A percentile compares a stretch with the other conserved stretches of the same genome.
These are phyloP conservation scores for Paraconiothyrium sp. DNA, from an alignment of 2,329 filamentous ascomycete species.

Conservation along the genomic window DNA sequence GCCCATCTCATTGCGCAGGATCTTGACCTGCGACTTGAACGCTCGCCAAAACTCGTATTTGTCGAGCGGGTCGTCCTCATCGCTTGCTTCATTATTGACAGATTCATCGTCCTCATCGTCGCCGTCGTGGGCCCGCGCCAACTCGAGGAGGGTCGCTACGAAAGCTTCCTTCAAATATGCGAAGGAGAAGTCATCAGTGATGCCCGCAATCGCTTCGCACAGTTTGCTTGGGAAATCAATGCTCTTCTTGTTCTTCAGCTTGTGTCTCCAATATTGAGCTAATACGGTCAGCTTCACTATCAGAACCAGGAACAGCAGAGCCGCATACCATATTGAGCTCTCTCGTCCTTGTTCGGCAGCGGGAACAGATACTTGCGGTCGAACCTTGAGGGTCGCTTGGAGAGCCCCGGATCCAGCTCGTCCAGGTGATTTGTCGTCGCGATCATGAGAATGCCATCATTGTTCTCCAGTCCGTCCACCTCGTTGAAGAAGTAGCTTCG, in stretches of 20 bases:
- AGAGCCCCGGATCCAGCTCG: slow-evolving; percentile 55
- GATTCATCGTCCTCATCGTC: slow-evolving; percentile 28
- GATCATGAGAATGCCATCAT: slow-evolving; percentile 55
- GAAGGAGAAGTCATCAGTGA: slow-evolving; percentile 73
- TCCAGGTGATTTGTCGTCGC: slow-evolving; percentile 53
- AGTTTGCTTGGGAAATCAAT: slow-evolving; percentile 70
- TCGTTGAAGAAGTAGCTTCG: slow-evolving; percentile 56
- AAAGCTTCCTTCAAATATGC: slow-evolving; percentile 77
- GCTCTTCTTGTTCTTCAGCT: slow-evolving; percentile 64
- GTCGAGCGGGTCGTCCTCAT: slow-evolving; percentile 59
- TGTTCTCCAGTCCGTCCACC: slow-evolving; percentile 53
- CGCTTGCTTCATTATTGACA: slow-evolving; percentile 35
- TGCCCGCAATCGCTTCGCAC: slow-evolving; percentile 66
- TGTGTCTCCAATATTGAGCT: slow-evolving; percentile 67
- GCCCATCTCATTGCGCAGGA: slow-evolving; percentile 68
- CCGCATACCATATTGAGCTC: slow-evolving; percentile 64
- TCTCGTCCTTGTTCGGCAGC: slow-evolving; percentile 63
- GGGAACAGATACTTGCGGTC: slow-evolving; percentile 74
- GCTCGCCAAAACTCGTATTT: slow-evolving; percentile 67
- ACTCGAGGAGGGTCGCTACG: slow-evolving; percentile 68
- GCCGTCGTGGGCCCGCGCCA: slow-evolving; percentile 55
- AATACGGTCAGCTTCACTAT: slow-evolving; percentile 26
- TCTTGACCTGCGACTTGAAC: slow-evolving; percentile 70
- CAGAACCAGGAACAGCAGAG: neutral
- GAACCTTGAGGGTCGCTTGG: slow-evolving; percentile 72